Evolutionary conservation across 805 yeast genomes (phyloP), one percentile per base, ranked within the genome.

Genomic region (Helenozyma baotianmanensis): DNA sequence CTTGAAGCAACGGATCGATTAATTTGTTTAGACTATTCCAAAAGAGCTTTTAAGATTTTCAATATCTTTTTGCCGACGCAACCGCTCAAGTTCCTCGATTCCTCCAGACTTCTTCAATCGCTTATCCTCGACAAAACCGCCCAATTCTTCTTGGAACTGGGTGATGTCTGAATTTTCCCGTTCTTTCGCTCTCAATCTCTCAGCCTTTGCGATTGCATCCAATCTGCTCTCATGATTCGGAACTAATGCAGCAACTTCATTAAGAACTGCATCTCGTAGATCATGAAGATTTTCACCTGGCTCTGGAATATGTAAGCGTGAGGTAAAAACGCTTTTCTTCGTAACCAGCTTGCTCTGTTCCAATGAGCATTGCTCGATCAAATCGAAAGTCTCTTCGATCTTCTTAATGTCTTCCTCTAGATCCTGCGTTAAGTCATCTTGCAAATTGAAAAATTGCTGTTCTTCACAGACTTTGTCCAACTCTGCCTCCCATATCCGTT

Each of bases 401-500:
- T 79, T 82, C 15, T 71, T 74, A 21, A 92, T 59, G 58, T 92
- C 99, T 41, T 86, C 92, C 25, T 72, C 75, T 42, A 92, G 60
- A 51, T 90, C 95, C 19, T 68, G 70, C 2, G 86, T 76, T 34
- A 94, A 72, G 39, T 86, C 95, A 48, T 87, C 96, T 56, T 90
- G 97, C 13, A 87, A 70, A 35, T 84, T 84, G 60, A 89, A 78
- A 55, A 87, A 87, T 45, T 90, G 94, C 56, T 92, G 97, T 51
- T 89, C 97, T 50, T 87, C 95, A 43, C 95, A 82, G 10, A 92
- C 90, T 23, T 81, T 80, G 40, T 87, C 92, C 35, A 92, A 70
- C 52, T 88, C 96, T 4, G 80, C 65, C 53, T 89, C 96, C 97
- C 98, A 90, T 7, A 86, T 80, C 45, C 76, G 76, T 52, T 85